Evolutionary conservation across 768 basidiomycete species (phyloP), one percentile per base, ranked within the genome.

Genomic region (Brasilioporus rufonigricans): DNA sequence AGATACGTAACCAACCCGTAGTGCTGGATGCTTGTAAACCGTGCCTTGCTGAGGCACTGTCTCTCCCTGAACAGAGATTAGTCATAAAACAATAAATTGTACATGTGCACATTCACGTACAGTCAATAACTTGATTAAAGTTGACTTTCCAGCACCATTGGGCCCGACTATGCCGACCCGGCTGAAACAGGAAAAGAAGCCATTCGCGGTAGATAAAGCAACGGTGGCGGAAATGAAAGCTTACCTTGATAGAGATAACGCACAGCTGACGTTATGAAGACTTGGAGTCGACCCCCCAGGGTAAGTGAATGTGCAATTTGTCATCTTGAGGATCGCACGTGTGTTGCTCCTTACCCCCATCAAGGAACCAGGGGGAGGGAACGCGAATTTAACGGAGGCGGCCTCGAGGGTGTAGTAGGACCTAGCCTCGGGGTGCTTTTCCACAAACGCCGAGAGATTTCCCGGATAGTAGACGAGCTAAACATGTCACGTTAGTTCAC

Each of bases 281-380:
- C 90, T 93, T 9, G 95, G 96, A 53, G 75, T 79, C 44, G 78
- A 66, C 56, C 89, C 80, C 44, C 93, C 92, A 9, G 94, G 92
- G 74, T 98, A 98, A 50, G 93, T 94, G 74, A 89, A 98, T 12
- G 93, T 97, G 74, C 93, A 96, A 65, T 86, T 82, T 35, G 81
- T 78, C 73, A 98, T 82, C 76, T 96, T 98, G 67, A 98, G 79
- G 68, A 98, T 98, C 5, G 95, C 93, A 48, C 95, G 86, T 13
- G 95, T 98, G 67, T 89, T 93, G 70, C 93, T 96, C 59, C 95
- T 84, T 54, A 98, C 95, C 51, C 96, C 95, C 91, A 98, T 94
- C 61, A 98, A 81, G 44, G 91, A 93, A 29, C 96, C 96, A 39
- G 95, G 95, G 26, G 93, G 81, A 35, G 95, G 95, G 82, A 98